A percentile compares a stretch with the other conserved stretches of the same genome.
These are phyloP conservation scores for Withania somnifera DNA, from an alignment of 305 asterid genomes.

Conservation along the genomic window DNA sequence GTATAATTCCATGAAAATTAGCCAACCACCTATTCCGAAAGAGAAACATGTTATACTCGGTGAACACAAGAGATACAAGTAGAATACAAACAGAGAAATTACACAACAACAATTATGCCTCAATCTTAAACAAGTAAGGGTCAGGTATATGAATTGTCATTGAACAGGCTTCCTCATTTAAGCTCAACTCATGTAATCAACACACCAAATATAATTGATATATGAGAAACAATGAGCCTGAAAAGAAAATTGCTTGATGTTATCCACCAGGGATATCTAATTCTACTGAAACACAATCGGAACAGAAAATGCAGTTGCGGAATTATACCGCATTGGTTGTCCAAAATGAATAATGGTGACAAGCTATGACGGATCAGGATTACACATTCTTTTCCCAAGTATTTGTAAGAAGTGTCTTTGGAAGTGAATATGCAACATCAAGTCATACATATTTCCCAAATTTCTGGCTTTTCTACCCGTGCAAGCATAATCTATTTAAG, in stretches of 20 bases:
- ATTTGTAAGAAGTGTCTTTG: background rate
- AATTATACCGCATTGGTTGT: background rate
- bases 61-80: background rate
- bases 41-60: background rate
- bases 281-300: background rate
- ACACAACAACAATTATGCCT: background rate
- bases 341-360: background rate
- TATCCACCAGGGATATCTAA: background rate
- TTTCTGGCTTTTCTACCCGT: background rate
- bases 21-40: slow-evolving; percentile 11
- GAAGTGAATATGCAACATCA: background rate
- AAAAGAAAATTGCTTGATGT: background rate
- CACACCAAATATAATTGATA: background rate
- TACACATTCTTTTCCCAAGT: background rate
- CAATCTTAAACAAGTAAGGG: background rate
- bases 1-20: slow-evolving; percentile 19
- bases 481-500: background rate
- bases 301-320: background rate
- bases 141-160: background rate
- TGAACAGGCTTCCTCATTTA: background rate
- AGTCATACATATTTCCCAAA: background rate
- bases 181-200: background rate
- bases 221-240: background rate
- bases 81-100: background rate
- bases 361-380: background rate